Conservation (phyloP, 495 filamentous ascomycete genomes). For the Hypoxylon crocopeplum region DNA sequence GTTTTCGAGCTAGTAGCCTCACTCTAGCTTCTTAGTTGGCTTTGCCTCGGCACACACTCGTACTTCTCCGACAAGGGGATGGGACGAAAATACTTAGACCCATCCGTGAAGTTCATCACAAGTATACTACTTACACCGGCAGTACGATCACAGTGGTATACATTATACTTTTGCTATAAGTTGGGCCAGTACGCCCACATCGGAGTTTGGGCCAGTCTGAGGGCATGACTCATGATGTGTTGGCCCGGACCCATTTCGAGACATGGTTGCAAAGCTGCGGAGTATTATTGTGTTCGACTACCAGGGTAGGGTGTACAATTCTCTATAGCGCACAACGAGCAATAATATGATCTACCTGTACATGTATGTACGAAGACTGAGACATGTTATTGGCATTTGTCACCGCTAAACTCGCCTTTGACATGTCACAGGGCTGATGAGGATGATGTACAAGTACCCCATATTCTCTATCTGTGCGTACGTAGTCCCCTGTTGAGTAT, state of each 20-base stretch:
- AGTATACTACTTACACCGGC: no score
- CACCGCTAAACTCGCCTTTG: conserved; percentile 10
- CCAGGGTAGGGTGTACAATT: background rate
- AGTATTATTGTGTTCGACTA: no score
- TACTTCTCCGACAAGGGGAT: no score
- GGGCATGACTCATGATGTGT: conserved; percentile 34
- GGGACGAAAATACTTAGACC: no score
- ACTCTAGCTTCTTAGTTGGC: conserved; percentile 5
- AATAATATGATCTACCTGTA: no score
- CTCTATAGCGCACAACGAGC: no score
- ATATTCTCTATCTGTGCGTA: conserved; percentile 22
- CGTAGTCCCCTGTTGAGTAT: conserved; percentile 19
- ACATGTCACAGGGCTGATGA: conserved; percentile 34
- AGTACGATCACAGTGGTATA: background rate
- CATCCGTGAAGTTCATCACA: no score
- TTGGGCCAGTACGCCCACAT: conserved; percentile 21
- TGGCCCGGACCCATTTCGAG: conserved; percentile 14
- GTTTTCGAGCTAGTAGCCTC: conserved; percentile 8
- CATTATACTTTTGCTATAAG: background rate
- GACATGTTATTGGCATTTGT: conserved; percentile 10
- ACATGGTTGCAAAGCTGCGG: no score
- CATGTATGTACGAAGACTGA: background rate
- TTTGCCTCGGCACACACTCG: background rate
- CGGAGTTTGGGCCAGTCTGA: conserved; percentile 17
- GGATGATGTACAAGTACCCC: conserved; percentile 23